Evolutionary conservation across 2,329 filamentous ascomycete species (phyloP).

Genomic region (Pseudopithomyces maydicus): DNA sequence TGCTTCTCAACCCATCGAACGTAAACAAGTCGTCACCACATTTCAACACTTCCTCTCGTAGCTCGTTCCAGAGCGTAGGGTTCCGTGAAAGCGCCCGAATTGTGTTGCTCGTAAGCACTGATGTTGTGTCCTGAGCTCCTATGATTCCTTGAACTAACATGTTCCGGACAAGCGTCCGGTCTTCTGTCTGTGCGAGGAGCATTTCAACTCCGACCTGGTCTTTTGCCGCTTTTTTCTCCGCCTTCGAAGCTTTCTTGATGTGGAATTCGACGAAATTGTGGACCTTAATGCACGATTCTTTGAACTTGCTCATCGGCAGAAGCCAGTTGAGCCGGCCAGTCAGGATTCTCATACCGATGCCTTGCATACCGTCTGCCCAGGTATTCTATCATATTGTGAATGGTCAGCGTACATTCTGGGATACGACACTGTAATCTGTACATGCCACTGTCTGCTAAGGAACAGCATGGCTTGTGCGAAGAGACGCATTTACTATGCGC

Average conservation of each 20-base stretch:
- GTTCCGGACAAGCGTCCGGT: neutral
- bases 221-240: neutral
- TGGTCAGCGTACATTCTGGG: too few relatives aligned
- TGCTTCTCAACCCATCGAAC: neutral
- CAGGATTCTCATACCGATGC: slow-evolving; percentile 3
- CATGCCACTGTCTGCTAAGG: too few relatives aligned
- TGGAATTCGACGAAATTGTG: slow-evolving; percentile 2
- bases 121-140: slow-evolving; percentile 3
- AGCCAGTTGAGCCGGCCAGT: neutral
- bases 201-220: neutral
- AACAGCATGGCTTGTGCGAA: too few relatives aligned
- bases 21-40: neutral
- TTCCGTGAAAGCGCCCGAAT: neutral
- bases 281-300: neutral
- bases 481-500: too few relatives aligned
- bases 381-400: neutral
- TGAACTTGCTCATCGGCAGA: slow-evolving; percentile 38
- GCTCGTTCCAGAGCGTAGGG: neutral
- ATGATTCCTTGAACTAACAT: neutral
- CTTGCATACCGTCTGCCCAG: slow-evolving; percentile 32
- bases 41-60: neutral
- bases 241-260: neutral
- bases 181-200: neutral
- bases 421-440: too few relatives aligned
- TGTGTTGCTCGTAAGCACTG: neutral